These are phyloP conservation scores for Thalassia testudinum DNA, from an alignment of 116 monocot species.

Conservation along the genomic window DNA sequence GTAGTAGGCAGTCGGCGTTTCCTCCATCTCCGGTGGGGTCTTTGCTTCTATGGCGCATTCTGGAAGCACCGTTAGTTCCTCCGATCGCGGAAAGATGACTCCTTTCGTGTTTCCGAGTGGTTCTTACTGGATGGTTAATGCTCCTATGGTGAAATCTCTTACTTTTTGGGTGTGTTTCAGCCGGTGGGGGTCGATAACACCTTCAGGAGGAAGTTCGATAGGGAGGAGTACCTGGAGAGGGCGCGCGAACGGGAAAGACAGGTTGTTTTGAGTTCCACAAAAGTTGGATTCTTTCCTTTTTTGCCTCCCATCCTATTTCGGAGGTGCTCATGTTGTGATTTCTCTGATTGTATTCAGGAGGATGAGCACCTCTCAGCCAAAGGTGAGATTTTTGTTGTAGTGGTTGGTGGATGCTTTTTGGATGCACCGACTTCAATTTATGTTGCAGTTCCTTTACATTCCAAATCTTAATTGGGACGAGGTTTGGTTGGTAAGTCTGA, in stretches of 20 bases:
- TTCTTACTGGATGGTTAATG: too few relatives aligned
- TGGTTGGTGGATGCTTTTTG: background rate
- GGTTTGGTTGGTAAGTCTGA: conserved; percentile 1
- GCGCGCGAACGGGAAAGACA: conserved; percentile 64
- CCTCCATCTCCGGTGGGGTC: too few relatives aligned
- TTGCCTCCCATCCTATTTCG: too few relatives aligned
- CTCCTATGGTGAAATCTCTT: background rate
- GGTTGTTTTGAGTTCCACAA: conserved; percentile 26
- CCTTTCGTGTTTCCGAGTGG: too few relatives aligned
- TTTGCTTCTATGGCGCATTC: too few relatives aligned
- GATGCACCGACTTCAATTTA: background rate
- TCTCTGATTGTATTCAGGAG: conserved; percentile 17
- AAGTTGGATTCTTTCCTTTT: background rate
- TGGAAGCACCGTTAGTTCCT: too few relatives aligned
- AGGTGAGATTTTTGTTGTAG: conserved; percentile 16
- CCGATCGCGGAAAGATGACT: too few relatives aligned
- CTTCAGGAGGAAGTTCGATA: conserved; percentile 68
- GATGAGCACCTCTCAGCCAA: conserved; percentile 35
- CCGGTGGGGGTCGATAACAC: conserved; percentile 89
- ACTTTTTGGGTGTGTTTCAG: conserved; percentile 16
- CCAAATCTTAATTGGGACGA: too few relatives aligned
- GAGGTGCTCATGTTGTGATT: too few relatives aligned
- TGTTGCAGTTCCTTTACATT: too few relatives aligned
- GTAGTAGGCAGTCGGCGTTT: too few relatives aligned
- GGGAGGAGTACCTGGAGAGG: conserved; percentile 64